A percentile compares a stretch with the other conserved stretches of the same genome.
phyloP scores from a whole-genome alignment of 345 rosid genomes.

The Linum trigynum region DNA sequence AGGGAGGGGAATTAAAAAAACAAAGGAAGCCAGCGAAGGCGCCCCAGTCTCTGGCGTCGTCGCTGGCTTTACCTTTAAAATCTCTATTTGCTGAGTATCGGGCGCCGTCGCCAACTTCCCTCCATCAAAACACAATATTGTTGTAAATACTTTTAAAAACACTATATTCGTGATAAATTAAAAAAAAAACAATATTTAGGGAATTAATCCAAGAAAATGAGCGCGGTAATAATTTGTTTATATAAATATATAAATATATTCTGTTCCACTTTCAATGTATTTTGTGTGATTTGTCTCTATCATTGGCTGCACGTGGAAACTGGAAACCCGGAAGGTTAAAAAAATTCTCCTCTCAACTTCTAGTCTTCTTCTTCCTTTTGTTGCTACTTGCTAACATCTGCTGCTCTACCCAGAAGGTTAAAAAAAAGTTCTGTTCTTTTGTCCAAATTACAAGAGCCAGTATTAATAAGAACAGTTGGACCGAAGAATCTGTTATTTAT shows the following conservation, averaged over 20 bases:
- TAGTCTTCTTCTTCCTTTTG: slow-evolving; percentile 8
- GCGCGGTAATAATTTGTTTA: too few species aligned
- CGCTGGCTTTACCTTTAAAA: too few species aligned
- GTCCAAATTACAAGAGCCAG: background rate
- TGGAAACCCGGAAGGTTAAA: slow-evolving; percentile 33
- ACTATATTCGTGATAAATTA: too few species aligned
- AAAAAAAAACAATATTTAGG: too few species aligned
- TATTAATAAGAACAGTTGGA: slow-evolving; percentile 7
- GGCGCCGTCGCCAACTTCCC: too few species aligned
- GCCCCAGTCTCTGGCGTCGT: too few species aligned
- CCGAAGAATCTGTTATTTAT: slow-evolving; percentile 2
- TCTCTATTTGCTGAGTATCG: too few species aligned
- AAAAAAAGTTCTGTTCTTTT: background rate
- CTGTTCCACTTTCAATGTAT: background rate
- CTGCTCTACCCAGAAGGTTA: background rate
- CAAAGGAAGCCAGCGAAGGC: too few species aligned
- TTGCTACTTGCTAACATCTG: background rate
- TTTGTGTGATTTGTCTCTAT: slow-evolving; percentile 41
- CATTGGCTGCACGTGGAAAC: slow-evolving; percentile 54
- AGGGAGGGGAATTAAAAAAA: too few species aligned
- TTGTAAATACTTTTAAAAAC: too few species aligned
- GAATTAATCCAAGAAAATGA: too few species aligned
- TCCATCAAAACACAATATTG: too few species aligned
- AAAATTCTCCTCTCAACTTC: slow-evolving; percentile 17
- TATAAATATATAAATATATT: background rate